Conservation (phyloP, 805 yeast species). For the Torulaspora delbrueckii region DNA sequence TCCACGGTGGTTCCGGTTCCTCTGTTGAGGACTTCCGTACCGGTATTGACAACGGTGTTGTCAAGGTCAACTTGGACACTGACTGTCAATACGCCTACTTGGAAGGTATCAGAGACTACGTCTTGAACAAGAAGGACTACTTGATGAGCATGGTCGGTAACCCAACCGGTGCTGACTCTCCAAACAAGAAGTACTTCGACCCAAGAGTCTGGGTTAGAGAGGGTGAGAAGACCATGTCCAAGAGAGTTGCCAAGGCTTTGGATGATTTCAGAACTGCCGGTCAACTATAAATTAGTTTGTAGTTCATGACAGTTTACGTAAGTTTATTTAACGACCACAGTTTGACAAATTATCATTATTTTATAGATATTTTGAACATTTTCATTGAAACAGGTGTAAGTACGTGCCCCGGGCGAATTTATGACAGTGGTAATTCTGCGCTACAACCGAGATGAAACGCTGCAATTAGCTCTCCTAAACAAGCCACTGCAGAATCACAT, state of each 20-base stretch:
- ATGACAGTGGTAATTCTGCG: no score
- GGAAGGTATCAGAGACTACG: conserved; percentile 95
- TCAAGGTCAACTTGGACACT: conserved; percentile 98
- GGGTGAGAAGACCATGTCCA: conserved; percentile 97
- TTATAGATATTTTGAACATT: no score
- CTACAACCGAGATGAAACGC: no score
- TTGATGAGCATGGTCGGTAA: conserved; percentile 85
- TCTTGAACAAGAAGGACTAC: conserved; percentile 94
- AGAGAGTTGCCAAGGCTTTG: conserved; percentile 80
- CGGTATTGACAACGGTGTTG: conserved; percentile 91
- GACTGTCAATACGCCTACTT: conserved; percentile 99
- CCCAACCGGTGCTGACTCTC: conserved; percentile 99
- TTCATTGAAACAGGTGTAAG: no score
- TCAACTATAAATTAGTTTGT: no score
- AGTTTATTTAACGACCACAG: no score
- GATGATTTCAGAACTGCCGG: conserved; percentile 75
- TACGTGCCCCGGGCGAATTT: no score
- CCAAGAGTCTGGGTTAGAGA: conserved; percentile 99
- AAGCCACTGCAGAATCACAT: no score
- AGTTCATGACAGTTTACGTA: no score
- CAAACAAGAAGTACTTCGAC: conserved; percentile 99
- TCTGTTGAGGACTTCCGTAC: conserved; percentile 84
- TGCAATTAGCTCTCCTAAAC: no score
- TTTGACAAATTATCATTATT: no score
- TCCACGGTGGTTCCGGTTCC: conserved; percentile 99